Base-by-base conservation (phyloP, 2,329 filamentous ascomycete genomes). In the Stachybotrys chartarum region DNA sequence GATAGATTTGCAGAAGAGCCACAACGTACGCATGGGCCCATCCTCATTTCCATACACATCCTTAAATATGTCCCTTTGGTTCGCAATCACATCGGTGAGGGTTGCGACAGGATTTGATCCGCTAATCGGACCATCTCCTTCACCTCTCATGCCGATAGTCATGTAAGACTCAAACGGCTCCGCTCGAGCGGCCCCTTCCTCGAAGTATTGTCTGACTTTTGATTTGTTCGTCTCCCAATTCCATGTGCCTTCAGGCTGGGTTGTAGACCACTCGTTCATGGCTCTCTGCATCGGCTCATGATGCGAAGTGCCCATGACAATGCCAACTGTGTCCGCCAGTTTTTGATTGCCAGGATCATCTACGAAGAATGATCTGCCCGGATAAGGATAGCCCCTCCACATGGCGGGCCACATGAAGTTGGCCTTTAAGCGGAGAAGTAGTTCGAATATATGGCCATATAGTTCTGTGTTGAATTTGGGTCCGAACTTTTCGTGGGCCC, bases 381-480 rank as follows among this genome's bases (percentile, higher is more conserved):
- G 76, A 4, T 71, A 70, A 1, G 75, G 75, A 44, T 72, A 74
- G 12, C 70, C 73, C 6, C 79, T 77, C 82, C 84, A 87, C 78
- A 83, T 83, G 0, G 84, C 83, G 0, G 84, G 85, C 85, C 85
- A 87, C 54, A 87, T 70, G 59, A 85, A 87, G 63, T 87, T 87
- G 2, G 82, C 66, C 63, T 76, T 79, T 18, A 85, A 73, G 14
- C 84, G 73, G 4, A 86, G 72, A 1, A 86, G 68, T 6, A 88
- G 73, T 62, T 88, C 85, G 58, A 87, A 87, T 0, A 88, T 78
- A 16, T 78, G 77, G 12, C 71, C 71, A 64, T 88, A 87, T 58
- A 87, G 85, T 3, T 79, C 75, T 0, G 77, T 72, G 55, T 80
- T 78, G 31, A 74, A 84, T 18, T 78, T 79, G 18, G 65, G 67